These are phyloP conservation scores for Debaryomyces sp. DNA, from an alignment of 1,139 yeast species.

Conservation along the genomic window DNA sequence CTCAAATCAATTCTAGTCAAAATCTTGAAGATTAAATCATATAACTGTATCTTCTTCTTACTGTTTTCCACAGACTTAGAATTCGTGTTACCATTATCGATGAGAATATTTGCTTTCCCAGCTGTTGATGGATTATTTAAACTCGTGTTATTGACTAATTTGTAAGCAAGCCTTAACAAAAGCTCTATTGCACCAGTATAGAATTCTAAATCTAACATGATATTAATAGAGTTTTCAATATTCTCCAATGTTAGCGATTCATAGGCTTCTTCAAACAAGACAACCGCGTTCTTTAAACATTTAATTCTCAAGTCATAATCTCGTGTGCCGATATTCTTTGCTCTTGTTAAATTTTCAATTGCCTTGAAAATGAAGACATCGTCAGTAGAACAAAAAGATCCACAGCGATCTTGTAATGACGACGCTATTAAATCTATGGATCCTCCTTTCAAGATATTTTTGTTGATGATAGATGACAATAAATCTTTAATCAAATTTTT, in stretches of 20 bases:
- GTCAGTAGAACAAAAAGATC: slow-evolving; percentile 90
- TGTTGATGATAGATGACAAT: slow-evolving; percentile 84
- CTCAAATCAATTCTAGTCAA: slow-evolving; percentile 71
- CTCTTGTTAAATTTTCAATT: slow-evolving; percentile 85
- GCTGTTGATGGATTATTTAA: slow-evolving; percentile 11
- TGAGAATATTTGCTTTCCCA: slow-evolving; percentile 9
- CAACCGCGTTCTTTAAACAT: slow-evolving; percentile 74
- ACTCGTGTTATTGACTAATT: slow-evolving; percentile 47
- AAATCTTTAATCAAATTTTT: slow-evolving; percentile 82
- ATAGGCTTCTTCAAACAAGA: slow-evolving; percentile 77
- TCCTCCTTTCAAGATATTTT: slow-evolving; percentile 88
- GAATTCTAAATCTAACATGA: slow-evolving; percentile 76
- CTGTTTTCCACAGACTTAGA: slow-evolving; percentile 21
- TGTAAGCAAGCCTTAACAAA: slow-evolving; percentile 73
- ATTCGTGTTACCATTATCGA: slow-evolving; percentile 13
- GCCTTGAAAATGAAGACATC: slow-evolving; percentile 96
- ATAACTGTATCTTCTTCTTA: slow-evolving; percentile 56
- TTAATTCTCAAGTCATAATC: slow-evolving; percentile 72
- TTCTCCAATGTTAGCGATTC: slow-evolving; percentile 78
- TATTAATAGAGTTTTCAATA: slow-evolving; percentile 76
- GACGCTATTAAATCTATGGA: slow-evolving; percentile 89
- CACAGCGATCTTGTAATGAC: slow-evolving; percentile 89
- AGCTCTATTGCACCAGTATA: slow-evolving; percentile 88
- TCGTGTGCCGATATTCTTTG: slow-evolving; percentile 70
- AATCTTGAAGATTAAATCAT: slow-evolving; percentile 72